Percentiles rank a stretch among this genome's conserved stretches.
Conservation (phyloP, 2,329 filamentous ascomycete species). For the Diaporthe vaccinii region DNA sequence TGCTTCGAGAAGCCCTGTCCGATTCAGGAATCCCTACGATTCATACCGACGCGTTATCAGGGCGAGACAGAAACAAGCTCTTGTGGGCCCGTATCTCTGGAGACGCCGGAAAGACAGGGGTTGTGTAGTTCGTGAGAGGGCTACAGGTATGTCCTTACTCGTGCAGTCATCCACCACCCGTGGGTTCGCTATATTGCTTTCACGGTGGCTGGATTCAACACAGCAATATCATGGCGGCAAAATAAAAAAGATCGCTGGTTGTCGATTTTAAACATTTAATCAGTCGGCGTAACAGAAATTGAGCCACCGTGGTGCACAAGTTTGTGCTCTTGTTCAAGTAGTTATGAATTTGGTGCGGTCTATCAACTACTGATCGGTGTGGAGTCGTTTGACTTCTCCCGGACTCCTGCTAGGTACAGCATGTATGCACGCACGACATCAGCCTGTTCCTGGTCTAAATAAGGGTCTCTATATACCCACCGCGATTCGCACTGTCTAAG, state of each 20-base stretch:
- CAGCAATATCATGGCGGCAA: neutral
- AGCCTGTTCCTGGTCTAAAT: neutral
- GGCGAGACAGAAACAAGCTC: neutral
- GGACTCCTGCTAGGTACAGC: neutral
- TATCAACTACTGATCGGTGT: neutral
- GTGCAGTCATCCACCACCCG: neutral
- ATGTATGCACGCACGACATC: neutral
- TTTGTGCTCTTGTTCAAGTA: accelerated
- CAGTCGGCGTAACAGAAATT: no score
- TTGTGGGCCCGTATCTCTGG: neutral
- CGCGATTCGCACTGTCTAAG: neutral
- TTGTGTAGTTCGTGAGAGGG: neutral
- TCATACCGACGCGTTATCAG: neutral
- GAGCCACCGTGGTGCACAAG: neutral
- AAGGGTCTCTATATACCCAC: neutral
- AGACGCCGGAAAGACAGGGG: neutral
- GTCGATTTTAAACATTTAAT: no score
- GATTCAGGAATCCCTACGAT: neutral
- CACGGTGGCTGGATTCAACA: neutral
- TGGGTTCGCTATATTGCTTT: neutral
- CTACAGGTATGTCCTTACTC: neutral
- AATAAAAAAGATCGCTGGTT: no score
- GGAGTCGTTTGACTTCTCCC: neutral
- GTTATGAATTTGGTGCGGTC: no score
- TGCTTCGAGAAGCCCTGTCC: neutral